phyloP scores from a whole-genome alignment of 192 early-diverging fungal genomes.

The Pilaira anomala region DNA sequence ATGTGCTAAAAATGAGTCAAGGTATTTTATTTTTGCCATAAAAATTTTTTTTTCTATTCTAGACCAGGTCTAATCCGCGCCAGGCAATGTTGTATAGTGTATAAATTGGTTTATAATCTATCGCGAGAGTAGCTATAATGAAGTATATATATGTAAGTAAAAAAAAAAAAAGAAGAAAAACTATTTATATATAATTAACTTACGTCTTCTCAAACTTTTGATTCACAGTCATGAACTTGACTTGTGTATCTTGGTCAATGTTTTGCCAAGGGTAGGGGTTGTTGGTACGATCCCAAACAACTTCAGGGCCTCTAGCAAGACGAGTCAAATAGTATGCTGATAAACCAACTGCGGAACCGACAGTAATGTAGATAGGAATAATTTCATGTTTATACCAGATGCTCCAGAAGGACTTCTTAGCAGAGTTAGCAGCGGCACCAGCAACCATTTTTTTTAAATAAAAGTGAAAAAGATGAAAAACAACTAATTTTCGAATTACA shows the following conservation, averaged over 20 bases:
- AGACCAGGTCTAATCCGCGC: slow-evolving; percentile 83
- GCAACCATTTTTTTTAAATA: slow-evolving; percentile 39
- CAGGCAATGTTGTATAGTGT: slow-evolving; percentile 57
- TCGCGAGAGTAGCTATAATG: slow-evolving; percentile 45
- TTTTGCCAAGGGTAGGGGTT: slow-evolving; percentile 52
- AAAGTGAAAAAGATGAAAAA: slow-evolving; percentile 17
- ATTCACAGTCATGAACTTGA: slow-evolving; percentile 56
- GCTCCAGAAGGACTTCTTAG: slow-evolving; percentile 49
- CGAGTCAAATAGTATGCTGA: slow-evolving; percentile 55
- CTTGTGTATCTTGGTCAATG: slow-evolving; percentile 56
- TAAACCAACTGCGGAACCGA: slow-evolving; percentile 44
- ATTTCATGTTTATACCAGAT: slow-evolving; percentile 59
- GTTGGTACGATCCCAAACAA: slow-evolving; percentile 51
- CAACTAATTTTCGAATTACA: not conserved
- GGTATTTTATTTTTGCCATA: not conserved
- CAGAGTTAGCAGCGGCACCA: slow-evolving; percentile 46
- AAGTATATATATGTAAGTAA: not conserved
- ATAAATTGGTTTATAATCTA: slow-evolving; percentile 58
- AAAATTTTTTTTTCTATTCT: slow-evolving; percentile 86
- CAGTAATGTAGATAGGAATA: slow-evolving; percentile 54
- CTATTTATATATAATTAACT: slow-evolving; percentile 13
- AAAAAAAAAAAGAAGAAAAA: not conserved
- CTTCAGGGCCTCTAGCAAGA: slow-evolving; percentile 56
- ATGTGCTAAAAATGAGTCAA: too few relatives aligned
- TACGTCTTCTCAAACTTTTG: slow-evolving; percentile 55